Percentiles rank a stretch among this genome's conserved stretches.
phyloP scores from a whole-genome alignment of 805 yeast genomes.

The Wickerhamiella australiensis region DNA sequence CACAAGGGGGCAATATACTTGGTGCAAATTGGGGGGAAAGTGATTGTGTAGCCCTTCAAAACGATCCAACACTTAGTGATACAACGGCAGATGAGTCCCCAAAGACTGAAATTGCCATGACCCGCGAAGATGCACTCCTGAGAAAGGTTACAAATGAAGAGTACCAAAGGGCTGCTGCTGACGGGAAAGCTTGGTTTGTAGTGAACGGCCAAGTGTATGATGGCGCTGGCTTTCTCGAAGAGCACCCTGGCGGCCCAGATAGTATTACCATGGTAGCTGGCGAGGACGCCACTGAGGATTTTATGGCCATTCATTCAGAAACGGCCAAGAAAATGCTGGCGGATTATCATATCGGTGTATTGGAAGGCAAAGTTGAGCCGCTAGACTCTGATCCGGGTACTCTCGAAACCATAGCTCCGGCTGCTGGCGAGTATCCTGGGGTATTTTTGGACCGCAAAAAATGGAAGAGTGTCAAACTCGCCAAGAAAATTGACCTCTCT shows the following conservation, averaged over 20 bases:
- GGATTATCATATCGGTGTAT: constrained; percentile 22
- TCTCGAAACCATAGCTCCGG: constrained; percentile 24
- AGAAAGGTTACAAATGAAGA: constrained; percentile 20
- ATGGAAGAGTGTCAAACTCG: constrained; percentile 25
- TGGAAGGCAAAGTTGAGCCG: constrained; percentile 23
- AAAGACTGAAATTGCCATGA: constrained; percentile 26
- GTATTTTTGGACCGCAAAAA: constrained; percentile 26
- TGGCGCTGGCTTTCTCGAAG: constrained; percentile 26
- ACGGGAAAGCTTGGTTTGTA: constrained; percentile 25
- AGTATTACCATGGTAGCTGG: constrained; percentile 39
- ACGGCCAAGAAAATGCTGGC: constrained; percentile 72
- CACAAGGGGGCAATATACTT: constrained; percentile 27
- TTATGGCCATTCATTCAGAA: constrained; percentile 47
- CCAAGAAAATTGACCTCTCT: constrained; percentile 23
- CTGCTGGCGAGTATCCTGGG: constrained; percentile 18
- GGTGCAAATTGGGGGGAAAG: constrained; percentile 28
- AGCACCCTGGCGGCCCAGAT: constrained; percentile 40
- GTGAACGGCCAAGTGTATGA: constrained; percentile 30
- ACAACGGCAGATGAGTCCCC: constrained; percentile 13
- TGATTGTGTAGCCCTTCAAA: constrained; percentile 15
- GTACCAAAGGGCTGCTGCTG: constrained; percentile 18
- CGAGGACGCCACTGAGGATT: constrained; percentile 35
- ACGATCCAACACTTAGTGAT: neutral
- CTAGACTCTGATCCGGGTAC: constrained; percentile 21
- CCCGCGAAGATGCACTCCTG: constrained; percentile 24